phyloP scores from a whole-genome alignment of 2,329 filamentous ascomycete species.

The Pleoardoris graminearum region DNA sequence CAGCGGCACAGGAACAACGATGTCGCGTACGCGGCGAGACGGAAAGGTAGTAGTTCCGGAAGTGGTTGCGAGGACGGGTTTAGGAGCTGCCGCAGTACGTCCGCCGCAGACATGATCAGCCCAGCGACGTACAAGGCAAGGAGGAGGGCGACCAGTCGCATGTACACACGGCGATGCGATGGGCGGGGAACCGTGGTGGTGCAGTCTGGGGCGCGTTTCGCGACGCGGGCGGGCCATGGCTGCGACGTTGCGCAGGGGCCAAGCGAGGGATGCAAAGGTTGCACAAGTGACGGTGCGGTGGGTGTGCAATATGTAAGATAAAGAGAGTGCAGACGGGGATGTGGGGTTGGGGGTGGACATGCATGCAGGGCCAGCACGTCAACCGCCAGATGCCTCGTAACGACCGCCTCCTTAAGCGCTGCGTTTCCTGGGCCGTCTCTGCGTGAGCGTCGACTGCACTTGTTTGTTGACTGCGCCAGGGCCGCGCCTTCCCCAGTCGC shows the following conservation, averaged over 20 bases:
- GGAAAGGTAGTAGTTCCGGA: no score
- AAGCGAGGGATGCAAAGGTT: background rate
- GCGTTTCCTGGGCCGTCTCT: background rate
- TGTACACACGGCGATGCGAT: background rate
- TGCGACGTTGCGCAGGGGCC: background rate
- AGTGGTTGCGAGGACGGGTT: no score
- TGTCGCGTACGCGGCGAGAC: no score
- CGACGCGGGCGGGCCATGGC: background rate
- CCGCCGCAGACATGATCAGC: no score
- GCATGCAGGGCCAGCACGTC: conserved; percentile 4
- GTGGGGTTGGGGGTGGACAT: conserved; percentile 1
- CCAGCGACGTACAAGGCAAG: background rate
- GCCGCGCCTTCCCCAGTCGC: background rate
- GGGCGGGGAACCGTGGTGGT: no score
- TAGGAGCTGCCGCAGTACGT: no score
- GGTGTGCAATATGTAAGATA: background rate
- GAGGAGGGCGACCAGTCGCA: background rate
- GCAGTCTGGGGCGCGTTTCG: background rate
- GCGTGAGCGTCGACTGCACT: no score
- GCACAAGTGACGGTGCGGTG: background rate
- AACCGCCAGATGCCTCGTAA: background rate
- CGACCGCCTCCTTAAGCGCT: conserved; percentile 10
- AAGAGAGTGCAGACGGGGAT: background rate
- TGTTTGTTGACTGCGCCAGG: background rate
- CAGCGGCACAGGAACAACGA: background rate